A percentile compares a stretch with the other conserved stretches of the same genome.
Evolutionary conservation across 805 yeast genomes (phyloP).

Genomic region (Hanseniaspora valbyensis): DNA sequence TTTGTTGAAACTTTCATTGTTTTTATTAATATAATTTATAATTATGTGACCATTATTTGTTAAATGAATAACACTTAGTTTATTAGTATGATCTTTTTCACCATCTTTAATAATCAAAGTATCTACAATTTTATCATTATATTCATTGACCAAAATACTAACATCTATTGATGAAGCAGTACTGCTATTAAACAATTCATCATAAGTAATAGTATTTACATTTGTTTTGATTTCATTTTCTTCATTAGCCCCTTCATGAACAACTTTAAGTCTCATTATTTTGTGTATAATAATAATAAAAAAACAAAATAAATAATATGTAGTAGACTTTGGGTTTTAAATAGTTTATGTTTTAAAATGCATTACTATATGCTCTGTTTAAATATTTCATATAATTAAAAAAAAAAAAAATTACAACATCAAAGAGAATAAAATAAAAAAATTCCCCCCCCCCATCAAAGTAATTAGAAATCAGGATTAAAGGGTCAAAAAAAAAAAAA

Average conservation of each 20-base stretch:
- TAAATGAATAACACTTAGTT: not conserved
- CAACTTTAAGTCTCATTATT: not conserved
- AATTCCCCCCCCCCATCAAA: no score
- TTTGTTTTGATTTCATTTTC: not conserved
- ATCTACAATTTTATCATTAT: not conserved
- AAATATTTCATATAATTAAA: no score
- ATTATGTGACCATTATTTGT: constrained; percentile 2
- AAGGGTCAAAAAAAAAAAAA: no score
- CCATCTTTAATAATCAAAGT: not conserved
- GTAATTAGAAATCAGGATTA: no score
- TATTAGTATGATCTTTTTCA: not conserved
- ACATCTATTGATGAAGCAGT: not conserved
- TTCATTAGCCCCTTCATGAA: not conserved
- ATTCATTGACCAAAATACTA: not conserved
- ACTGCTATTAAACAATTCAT: not conserved
- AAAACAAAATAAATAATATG: not conserved
- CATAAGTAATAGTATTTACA: not conserved
- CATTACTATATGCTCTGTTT: no score
- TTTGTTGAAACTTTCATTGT: not conserved
- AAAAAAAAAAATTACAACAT: no score
- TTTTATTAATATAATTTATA: constrained; percentile 1
- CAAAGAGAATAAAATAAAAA: no score
- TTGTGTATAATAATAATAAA: no score
- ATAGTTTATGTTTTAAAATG: no score
- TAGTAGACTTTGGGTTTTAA: not conserved